Conservation (phyloP, 2,329 filamentous ascomycete species). For the Leptographium lundbergii region DNA sequence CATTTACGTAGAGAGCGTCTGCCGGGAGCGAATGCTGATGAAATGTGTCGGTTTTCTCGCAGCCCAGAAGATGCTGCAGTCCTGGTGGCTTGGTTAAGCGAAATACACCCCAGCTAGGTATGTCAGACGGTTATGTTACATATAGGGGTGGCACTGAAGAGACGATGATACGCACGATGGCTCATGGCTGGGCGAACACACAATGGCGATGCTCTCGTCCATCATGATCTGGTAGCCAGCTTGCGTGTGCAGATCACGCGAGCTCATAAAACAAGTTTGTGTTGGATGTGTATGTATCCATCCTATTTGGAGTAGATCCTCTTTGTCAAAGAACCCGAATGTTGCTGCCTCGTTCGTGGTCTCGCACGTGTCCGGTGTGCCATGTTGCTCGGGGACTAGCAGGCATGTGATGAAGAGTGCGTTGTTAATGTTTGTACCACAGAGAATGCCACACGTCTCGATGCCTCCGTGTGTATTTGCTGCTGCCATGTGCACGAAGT, state of each 20-base stretch:
- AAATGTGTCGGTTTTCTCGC: constrained; percentile 67
- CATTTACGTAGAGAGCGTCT: constrained; percentile 66
- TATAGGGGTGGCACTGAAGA: background rate
- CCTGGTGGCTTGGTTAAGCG: constrained; percentile 88
- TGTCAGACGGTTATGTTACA: background rate
- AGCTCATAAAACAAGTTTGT: constrained; percentile 97
- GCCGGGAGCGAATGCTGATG: constrained; percentile 49
- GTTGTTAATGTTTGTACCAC: constrained; percentile 81
- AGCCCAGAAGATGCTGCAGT: constrained; percentile 70
- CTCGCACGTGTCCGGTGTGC: constrained; percentile 88
- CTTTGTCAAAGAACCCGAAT: constrained; percentile 77
- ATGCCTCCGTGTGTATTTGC: constrained; percentile 70
- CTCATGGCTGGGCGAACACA: constrained; percentile 74
- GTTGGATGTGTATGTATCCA: constrained; percentile 98
- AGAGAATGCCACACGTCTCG: constrained; percentile 92
- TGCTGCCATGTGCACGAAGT: constrained; percentile 62
- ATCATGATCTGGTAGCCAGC: constrained; percentile 93
- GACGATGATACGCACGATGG: constrained; percentile 48
- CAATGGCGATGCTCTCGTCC: constrained; percentile 90
- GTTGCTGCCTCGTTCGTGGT: constrained; percentile 75
- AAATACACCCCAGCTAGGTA: constrained; percentile 71
- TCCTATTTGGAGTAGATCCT: constrained; percentile 75
- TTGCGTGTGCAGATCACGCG: constrained; percentile 84
- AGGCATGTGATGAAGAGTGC: constrained; percentile 83
- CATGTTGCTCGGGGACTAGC: constrained; percentile 80